Base-by-base conservation (phyloP, 805 yeast genomes). In the Teunomyces stri region DNA sequence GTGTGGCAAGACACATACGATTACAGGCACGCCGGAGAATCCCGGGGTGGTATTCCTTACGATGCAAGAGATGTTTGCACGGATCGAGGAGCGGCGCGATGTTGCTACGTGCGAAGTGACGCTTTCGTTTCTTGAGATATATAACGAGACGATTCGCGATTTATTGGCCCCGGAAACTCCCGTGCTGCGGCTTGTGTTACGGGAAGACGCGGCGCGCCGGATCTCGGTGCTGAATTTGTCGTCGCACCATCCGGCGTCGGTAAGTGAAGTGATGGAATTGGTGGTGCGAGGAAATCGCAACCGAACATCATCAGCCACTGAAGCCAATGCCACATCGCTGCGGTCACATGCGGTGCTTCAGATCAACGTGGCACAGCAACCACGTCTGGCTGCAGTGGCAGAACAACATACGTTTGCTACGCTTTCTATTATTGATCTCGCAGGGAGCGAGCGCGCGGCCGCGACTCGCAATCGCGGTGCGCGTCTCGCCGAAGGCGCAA, bases 1-100 rank as follows among this genome's bases (percentile, higher is more conserved):
- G 0, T 91, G 97, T 65, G 98, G 98, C n/a, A 91, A 91, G 61
- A 91, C 97, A 0, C 89, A 86, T 62, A 91, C 98, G 0, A 87
- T 91, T 28, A 79, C 85, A 61, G 97, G 97, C 0, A 78, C 84
- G 0, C 75, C 82, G 0, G 78, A 78, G 2, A 68, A 77, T 21
- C 96, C 96, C 0, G 97, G 96, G 0, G 79, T 91, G 11, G 85
- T 89, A 0, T 87, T 84, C 56, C 67, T 84, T 36, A 84, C 96
- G 0, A 82, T 89, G 85, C 73, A 80, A 51, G 96, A 88, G 49
- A 68, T 92, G 29, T 90, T 85, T 61, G 68, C 68, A 15, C 72
- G 74, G 46, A 86, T 90, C 27, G 85, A 82, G 11, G 70, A 68
- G 1, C 56, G 80, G 41, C 59, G 70, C 20, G 88, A 84, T 52